Percentiles rank a stretch among this genome's conserved stretches.
Evolutionary conservation across 2,329 filamentous ascomycete genomes (phyloP).

Genomic region (Lasiodiplodia citricola): DNA sequence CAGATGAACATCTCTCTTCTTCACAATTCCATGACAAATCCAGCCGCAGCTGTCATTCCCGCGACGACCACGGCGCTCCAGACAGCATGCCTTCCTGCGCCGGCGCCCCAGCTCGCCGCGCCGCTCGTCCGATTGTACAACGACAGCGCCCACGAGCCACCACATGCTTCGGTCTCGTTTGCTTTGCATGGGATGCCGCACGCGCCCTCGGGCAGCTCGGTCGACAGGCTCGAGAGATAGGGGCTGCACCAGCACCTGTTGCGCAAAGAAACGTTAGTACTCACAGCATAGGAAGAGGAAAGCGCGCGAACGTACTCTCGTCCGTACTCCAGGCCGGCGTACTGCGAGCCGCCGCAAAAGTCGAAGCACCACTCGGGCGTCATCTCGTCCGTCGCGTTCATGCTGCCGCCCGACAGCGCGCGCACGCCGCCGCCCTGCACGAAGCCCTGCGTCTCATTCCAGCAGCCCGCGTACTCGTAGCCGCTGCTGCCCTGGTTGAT

Average conservation of each 20-base stretch:
- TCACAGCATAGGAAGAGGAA: neutral
- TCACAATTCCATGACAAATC: neutral
- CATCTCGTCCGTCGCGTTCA: conserved; percentile 12
- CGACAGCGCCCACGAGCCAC: conserved; percentile 23
- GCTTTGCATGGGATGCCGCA: conserved; percentile 19
- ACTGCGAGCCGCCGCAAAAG: conserved; percentile 8
- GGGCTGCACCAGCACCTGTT: conserved; percentile 20
- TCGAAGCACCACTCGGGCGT: conserved; percentile 13
- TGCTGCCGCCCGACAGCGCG: conserved; percentile 17
- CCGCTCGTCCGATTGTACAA: conserved; percentile 20
- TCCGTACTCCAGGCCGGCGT: conserved; percentile 24
- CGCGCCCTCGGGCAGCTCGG: neutral
- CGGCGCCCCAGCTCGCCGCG: neutral
- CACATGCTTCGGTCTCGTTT: conserved; percentile 15
- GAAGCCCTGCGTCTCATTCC: conserved; percentile 23
- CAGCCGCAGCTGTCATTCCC: neutral
- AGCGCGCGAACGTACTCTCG: conserved; percentile 4
- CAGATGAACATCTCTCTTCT: neutral
- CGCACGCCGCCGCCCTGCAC: conserved; percentile 11
- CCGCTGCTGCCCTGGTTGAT: neutral
- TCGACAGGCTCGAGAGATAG: conserved; percentile 21
- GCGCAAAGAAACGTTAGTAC: neutral
- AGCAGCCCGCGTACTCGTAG: conserved; percentile 25
- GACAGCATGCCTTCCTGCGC: neutral
- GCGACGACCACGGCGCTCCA: conserved; percentile 10